Base-by-base conservation (phyloP, 768 basidiomycete species). In the Myochromella boudieri region DNA sequence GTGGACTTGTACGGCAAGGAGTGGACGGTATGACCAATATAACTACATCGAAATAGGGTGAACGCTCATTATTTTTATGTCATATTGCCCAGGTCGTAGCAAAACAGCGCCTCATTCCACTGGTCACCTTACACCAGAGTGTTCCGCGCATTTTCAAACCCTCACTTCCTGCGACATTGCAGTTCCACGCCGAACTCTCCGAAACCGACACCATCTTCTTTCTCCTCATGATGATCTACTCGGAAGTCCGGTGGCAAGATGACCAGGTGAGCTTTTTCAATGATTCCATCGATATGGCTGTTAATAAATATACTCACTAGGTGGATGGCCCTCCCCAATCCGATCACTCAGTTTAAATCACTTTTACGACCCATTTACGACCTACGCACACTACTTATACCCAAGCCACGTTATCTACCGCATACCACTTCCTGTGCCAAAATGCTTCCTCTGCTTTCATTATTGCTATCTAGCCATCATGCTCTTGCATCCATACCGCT, bases 181-280 rank as follows among this genome's bases (percentile, higher is more conserved):
- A 42, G 9, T 49, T 53, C 32, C 34, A 44, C 34, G 12, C 42
- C 6, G 29, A 11, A 10, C 37, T 48, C 12, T 28, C 47, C n/a
- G 47, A 48, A 12, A 27, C 15, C 8, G 28, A 49, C 12, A 48
- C 17, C 17, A 27, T 49, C 1, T 53, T 53, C 38, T 53, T 49
- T 12, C 15, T 53, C 11, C 36, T 53, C 12, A 40, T 45, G 14
- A 45, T 49, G 43, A 41, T 53, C 0, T 48, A 48, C 20, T 44
- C 52, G 1, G 52, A 53, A 26, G 29, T 53, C 15, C 44, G 37
- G 25, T 47, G 46, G 47, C 52, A 42, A 32, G 52, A 53, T 28
- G 52, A 44, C 12, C 38, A 48, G 24, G 52, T 53, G 8, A 17
- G 44, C n/a, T n/a, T n/a, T n/a, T n/a, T n/a, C n/a, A n/a, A n/a